Evolutionary conservation across 2,329 filamentous ascomycete species (phyloP).

Genomic region (Colletotrichum spinosum): DNA sequence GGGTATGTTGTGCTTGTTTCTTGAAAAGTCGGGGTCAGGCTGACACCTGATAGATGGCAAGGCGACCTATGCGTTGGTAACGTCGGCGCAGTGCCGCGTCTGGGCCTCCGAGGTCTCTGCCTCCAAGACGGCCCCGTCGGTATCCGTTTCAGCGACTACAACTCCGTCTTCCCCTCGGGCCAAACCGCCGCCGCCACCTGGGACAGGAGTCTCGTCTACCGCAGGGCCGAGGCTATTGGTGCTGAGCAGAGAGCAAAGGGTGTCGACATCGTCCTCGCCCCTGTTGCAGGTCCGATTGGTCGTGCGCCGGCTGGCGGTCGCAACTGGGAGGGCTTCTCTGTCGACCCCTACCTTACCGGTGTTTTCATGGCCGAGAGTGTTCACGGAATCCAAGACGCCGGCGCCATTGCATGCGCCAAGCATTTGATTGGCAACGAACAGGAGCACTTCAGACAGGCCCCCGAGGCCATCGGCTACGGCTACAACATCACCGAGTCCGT

Average conservation of each 20-base stretch:
- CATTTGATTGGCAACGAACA: slow-evolving; percentile 82
- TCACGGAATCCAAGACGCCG: slow-evolving; percentile 82
- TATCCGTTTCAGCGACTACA: slow-evolving; percentile 81
- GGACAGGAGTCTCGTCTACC: slow-evolving; percentile 75
- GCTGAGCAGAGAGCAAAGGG: slow-evolving; percentile 80
- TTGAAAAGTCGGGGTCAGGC: background rate
- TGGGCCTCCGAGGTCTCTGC: slow-evolving; percentile 81
- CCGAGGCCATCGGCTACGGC: slow-evolving; percentile 64
- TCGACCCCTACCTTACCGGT: slow-evolving; percentile 81
- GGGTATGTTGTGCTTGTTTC: slow-evolving; percentile 66
- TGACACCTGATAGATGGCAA: slow-evolving; percentile 65
- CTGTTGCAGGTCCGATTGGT: slow-evolving; percentile 60
- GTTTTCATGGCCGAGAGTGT: slow-evolving; percentile 78
- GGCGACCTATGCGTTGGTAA: slow-evolving; percentile 83
- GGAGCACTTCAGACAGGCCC: slow-evolving; percentile 78
- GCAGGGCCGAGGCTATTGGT: slow-evolving; percentile 61
- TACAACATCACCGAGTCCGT: slow-evolving; percentile 71
- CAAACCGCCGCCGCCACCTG: slow-evolving; percentile 87
- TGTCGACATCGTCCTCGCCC: slow-evolving; percentile 75
- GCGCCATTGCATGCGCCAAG: slow-evolving; percentile 86
- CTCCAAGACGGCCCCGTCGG: slow-evolving; percentile 89
- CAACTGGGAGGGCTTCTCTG: slow-evolving; percentile 76
- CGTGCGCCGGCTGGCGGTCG: slow-evolving; percentile 59
- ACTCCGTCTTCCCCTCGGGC: slow-evolving; percentile 83
- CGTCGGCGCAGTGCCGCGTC: slow-evolving; percentile 74